Conservation (phyloP, 345 rosid species). For the Lumnitzera littorea region DNA sequence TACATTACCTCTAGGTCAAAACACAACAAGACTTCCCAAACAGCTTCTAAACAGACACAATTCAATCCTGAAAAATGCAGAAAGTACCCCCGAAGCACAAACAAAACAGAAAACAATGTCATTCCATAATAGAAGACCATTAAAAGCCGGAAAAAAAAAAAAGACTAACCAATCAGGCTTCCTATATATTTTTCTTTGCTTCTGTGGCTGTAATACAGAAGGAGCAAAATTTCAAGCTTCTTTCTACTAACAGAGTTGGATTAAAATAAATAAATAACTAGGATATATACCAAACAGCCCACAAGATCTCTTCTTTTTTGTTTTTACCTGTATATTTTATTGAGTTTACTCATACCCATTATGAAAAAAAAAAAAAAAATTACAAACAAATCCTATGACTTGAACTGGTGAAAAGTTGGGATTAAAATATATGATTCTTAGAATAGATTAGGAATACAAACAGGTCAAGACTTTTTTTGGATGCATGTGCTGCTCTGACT, state of each 20-base stretch:
- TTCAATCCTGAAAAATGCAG: no score
- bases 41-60: no score
- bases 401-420: not conserved
- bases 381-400: slow-evolving; percentile 9
- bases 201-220: no score
- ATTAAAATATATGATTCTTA: not conserved
- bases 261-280: not conserved
- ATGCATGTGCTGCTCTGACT: slow-evolving; percentile 7
- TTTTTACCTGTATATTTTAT: not conserved
- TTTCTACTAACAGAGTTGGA: not conserved
- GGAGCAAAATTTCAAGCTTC: no score
- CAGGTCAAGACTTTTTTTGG: slow-evolving; percentile 8
- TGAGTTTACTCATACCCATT: no score
- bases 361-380: no score
- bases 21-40: no score
- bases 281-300: slow-evolving; percentile 1
- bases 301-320: slow-evolving; percentile 2
- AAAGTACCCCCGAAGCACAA: no score
- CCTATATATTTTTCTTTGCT: no score
- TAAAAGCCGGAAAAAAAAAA: not conserved
- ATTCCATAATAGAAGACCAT: not conserved
- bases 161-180: no score
- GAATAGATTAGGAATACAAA: not conserved
- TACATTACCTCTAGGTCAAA: no score
- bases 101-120: no score